Percentiles rank a stretch among this genome's conserved stretches.
These are phyloP conservation scores for Diutina mesorugosa DNA, from an alignment of 1,139 yeast species.

Conservation along the genomic window DNA sequence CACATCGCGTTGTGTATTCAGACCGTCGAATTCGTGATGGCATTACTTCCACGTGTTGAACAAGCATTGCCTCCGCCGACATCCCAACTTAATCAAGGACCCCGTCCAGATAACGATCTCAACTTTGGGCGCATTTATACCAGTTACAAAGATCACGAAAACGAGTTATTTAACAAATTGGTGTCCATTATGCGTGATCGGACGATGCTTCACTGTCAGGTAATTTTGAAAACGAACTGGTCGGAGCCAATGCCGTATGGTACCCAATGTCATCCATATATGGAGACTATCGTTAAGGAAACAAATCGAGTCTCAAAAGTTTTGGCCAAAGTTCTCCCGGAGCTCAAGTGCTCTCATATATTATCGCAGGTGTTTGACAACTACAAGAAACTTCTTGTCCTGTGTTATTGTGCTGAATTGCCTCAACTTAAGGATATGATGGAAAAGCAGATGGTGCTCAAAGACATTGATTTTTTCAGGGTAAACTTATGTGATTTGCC, in stretches of 20 bases:
- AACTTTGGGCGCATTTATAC: slow-evolving; percentile 17
- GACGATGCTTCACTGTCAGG: slow-evolving; percentile 33
- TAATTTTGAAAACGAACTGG: slow-evolving; percentile 39
- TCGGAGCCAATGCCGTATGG: slow-evolving; percentile 27
- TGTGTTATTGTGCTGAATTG: slow-evolving; percentile 39
- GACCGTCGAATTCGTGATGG: slow-evolving; percentile 28
- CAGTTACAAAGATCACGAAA: slow-evolving; percentile 46
- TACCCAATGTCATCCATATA: slow-evolving; percentile 42
- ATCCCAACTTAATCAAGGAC: not conserved
- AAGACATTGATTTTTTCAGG: slow-evolving; percentile 54
- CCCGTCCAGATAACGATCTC: slow-evolving; percentile 14
- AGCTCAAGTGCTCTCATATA: slow-evolving; percentile 32
- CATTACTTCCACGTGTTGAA: slow-evolving; percentile 12
- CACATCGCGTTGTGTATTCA: slow-evolving; percentile 64
- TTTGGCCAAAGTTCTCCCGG: slow-evolving; percentile 45
- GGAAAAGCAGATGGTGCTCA: slow-evolving; percentile 40
- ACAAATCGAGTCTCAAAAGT: slow-evolving; percentile 52
- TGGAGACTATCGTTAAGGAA: slow-evolving; percentile 58
- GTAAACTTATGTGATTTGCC: slow-evolving; percentile 45
- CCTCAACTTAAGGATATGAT: slow-evolving; percentile 38
- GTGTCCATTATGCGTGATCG: slow-evolving; percentile 63
- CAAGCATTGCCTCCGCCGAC: slow-evolving; percentile 7
- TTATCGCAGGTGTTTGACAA: slow-evolving; percentile 47
- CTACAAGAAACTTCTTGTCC: slow-evolving; percentile 44
- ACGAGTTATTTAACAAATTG: slow-evolving; percentile 53